Base-by-base conservation (phyloP, 2,329 filamentous ascomycete species). In the Ceratocystis colombiana region DNA sequence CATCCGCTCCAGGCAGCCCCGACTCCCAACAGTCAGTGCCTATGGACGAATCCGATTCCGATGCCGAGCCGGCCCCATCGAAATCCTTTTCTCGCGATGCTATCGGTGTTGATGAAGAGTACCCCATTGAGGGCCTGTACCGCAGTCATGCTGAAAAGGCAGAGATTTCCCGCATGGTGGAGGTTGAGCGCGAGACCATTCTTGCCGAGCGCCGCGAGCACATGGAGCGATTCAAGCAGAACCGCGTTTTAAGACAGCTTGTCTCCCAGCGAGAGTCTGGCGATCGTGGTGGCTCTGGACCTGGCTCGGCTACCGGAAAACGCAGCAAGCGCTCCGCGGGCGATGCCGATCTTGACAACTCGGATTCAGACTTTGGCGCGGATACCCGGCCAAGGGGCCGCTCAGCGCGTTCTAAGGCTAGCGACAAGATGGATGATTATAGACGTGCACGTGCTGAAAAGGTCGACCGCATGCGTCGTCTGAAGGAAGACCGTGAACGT, bases 141-240 rank as follows among this genome's bases (percentile, higher is more conserved):
- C 82, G 84, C 71, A 88, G 84, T 70, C 80, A 85, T 57, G 81
- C 84, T 48, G 89, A 94, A 73, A 92, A 89, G 75, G 82, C 82
- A 6, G 80, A 88, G 64, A 94, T 99, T 69, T 86, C 94, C 82
- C 83, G 81, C 66, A 85, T 96, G 82, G 87, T 91, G 37, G 92
- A 97, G 77, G 87, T 97, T 64, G 87, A 96, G 73, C 88, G 93
- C 69, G 94, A 99, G 75, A 85, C 90, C 73, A 87, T 96, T 57
- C 83, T 99, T 5, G 93, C 91, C 22, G 89, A 96, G 71, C 90
- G 94, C 70, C 87, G 88, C 45, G 85, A 90, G 71, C 86, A 94
- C 74, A 87, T 92, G 67, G 89, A 94, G 72, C 86, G 86, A 64
- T 87, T 89, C 71, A 84, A 88, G 68, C 93, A 96, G 76, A 90